Evolutionary conservation across 768 basidiomycete genomes (phyloP), one percentile per base, ranked within the genome.

Genomic region (Candolleomyces aberdarensis): DNA sequence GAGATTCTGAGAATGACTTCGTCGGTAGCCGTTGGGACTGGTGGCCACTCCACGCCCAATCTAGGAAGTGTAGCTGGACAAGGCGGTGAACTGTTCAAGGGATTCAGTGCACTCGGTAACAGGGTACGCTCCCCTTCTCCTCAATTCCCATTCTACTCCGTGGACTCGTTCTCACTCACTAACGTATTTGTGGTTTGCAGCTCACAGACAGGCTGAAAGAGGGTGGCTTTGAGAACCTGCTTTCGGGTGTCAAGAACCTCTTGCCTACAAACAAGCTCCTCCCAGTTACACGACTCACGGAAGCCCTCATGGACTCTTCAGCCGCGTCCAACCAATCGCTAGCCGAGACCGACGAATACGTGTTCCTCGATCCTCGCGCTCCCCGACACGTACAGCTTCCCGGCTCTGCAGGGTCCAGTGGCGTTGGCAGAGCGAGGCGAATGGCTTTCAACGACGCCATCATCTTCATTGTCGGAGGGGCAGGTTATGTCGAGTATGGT

Each of bases 221-320:
- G 70, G 92, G 95, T 40, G 94, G 94, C n/a, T 81, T 98, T 36
- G 96, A 98, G 72, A 96, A 96, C 71, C 80, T 99, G 15, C 92
- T 99, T 63, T 96, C 95, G 0, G 96, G 96, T 43, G 97, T 99
- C 67, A 97, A 96, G 73, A 98, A 97, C 75, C 95, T 99, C 80
- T 76, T 99, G 17, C 97, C 97, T 0, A 89, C 93, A 2, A 93
- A 94, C 71, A 96, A 99, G 74, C 84, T 97, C 43, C 83, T 97
- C 53, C 89, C 94, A 11, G 86, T 96, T 50, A 98, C 97, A 0
- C 88, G 97, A 11, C 80, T 99, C 36, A 88, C 92, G 1, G 97
- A 98, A 69, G 96, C 97, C 20, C 80, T 99, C 31, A 98, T 98
- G 96, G 97, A 99, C 71, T 96, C 97, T 0, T 88, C 95, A 0